A percentile compares a stretch with the other conserved stretches of the same genome.
Evolutionary conservation across 371 early-diverging fungal genomes (phyloP).

Genomic region (Neoconidiobolus thromboides): DNA sequence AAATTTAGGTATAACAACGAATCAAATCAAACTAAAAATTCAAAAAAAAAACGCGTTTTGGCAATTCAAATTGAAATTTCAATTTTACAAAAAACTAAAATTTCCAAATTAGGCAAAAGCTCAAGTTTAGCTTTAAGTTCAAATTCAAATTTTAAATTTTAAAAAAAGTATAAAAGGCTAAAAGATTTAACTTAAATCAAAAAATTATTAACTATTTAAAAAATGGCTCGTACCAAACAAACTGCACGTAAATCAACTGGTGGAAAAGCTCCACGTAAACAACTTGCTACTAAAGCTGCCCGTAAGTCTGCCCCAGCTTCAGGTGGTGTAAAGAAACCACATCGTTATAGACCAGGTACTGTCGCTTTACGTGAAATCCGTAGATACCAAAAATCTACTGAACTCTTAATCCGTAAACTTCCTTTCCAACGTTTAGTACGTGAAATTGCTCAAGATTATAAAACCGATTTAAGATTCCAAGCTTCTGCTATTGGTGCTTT

Average conservation of each 20-base stretch:
- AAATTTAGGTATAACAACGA: too few relatives aligned
- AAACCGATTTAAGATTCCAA: conserved; percentile 96
- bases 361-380: conserved; percentile 90
- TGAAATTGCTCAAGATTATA: conserved; percentile 91
- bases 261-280: conserved; percentile 73
- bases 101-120: too few relatives aligned
- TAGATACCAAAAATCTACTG: conserved; percentile 96
- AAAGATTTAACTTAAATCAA: too few relatives aligned
- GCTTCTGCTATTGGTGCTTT: conserved; percentile 93
- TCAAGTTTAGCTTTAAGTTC: too few relatives aligned
- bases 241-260: conserved; percentile 70
- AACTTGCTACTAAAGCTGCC: conserved; percentile 69
- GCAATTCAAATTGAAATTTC: too few relatives aligned
- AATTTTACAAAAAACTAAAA: too few relatives aligned
- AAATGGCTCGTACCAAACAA: conserved; percentile 70
- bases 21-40: too few relatives aligned
- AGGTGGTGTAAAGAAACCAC: conserved; percentile 60
- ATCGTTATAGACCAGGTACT: conserved; percentile 73
- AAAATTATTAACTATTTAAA: too few relatives aligned
- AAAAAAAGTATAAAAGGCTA: too few relatives aligned
- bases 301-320: conserved; percentile 61
- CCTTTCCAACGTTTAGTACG: conserved; percentile 97
- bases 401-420: conserved; percentile 92
- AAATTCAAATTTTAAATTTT: too few relatives aligned
- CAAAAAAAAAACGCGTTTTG: too few relatives aligned